phyloP scores from a whole-genome alignment of 2,329 filamentous ascomycete genomes.

The Aspergillus sojae region DNA sequence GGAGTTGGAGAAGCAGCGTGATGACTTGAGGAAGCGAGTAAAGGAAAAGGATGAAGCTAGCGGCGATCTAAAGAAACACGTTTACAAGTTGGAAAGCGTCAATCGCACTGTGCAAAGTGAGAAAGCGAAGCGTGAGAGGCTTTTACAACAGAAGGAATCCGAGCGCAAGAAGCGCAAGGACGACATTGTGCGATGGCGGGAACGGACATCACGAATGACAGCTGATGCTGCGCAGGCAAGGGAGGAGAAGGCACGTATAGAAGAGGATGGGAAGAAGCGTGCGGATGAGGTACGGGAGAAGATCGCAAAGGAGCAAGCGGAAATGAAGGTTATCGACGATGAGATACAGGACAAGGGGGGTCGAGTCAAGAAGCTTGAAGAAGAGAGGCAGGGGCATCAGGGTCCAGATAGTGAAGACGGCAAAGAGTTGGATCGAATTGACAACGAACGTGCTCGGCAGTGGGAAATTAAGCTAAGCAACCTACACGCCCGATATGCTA shows the following conservation, averaged over 20 bases:
- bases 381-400: constrained; percentile 56
- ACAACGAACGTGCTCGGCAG: constrained; percentile 51
- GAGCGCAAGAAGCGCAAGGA: constrained; percentile 63
- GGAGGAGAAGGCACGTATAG: constrained; percentile 46
- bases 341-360: constrained; percentile 63
- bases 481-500: constrained; percentile 47
- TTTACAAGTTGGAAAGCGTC: constrained; percentile 76
- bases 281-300: constrained; percentile 47
- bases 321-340: constrained; percentile 62
- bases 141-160: constrained; percentile 62
- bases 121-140: constrained; percentile 73
- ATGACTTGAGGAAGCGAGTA: constrained; percentile 73
- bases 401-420: constrained; percentile 54
- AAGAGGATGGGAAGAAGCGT: constrained; percentile 43
- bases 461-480: constrained; percentile 49
- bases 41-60: constrained; percentile 92
- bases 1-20: constrained; percentile 74
- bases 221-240: constrained; percentile 50
- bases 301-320: constrained; percentile 48
- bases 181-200: constrained; percentile 61
- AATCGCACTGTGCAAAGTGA: constrained; percentile 81
- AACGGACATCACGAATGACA: constrained; percentile 56
- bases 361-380: constrained; percentile 64
- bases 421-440: constrained; percentile 52
- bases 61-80: constrained; percentile 77